A percentile compares a stretch with the other conserved stretches of the same genome.
These are phyloP conservation scores for Botrytis aclada DNA, from an alignment of 2,329 filamentous ascomycete species.

Conservation along the genomic window DNA sequence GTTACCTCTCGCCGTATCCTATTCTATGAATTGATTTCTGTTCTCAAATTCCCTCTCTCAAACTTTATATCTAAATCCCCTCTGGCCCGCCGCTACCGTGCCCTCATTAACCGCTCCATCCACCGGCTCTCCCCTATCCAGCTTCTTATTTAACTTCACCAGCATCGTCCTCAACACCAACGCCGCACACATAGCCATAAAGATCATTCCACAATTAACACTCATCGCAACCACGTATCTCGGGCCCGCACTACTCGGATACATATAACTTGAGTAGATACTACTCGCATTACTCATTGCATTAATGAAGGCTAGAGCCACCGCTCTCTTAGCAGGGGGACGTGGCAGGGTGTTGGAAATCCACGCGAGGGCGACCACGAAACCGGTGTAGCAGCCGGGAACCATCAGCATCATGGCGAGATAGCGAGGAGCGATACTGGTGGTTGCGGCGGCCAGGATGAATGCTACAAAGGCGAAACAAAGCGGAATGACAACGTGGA, in stretches of 20 bases:
- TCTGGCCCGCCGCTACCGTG: constrained; percentile 4
- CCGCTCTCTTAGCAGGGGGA: constrained; percentile 60
- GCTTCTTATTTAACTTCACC: constrained; percentile 63
- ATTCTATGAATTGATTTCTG: background rate
- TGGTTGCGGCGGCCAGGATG: constrained; percentile 65
- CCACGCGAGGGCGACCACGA: constrained; percentile 69
- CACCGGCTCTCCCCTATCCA: constrained; percentile 57
- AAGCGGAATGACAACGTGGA: constrained; percentile 62
- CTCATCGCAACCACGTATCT: constrained; percentile 51
- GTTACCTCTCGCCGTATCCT: background rate
- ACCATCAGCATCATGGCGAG: constrained; percentile 72
- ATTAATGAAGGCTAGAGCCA: constrained; percentile 74
- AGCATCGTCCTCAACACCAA: constrained; percentile 62
- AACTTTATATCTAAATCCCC: constrained; percentile 17
- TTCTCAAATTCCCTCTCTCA: background rate
- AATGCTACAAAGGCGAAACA: constrained; percentile 61
- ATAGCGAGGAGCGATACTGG: constrained; percentile 59
- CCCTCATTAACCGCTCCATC: constrained; percentile 39
- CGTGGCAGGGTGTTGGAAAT: constrained; percentile 73
- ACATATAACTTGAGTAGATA: constrained; percentile 65
- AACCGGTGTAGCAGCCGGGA: constrained; percentile 61
- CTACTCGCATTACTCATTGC: constrained; percentile 62
- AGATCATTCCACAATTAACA: constrained; percentile 64
- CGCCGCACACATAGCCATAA: constrained; percentile 62
- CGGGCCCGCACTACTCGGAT: constrained; percentile 22